Evolutionary conservation across 2,329 filamentous ascomycete species (phyloP).

Genomic region (Teratosphaeria viscida): DNA sequence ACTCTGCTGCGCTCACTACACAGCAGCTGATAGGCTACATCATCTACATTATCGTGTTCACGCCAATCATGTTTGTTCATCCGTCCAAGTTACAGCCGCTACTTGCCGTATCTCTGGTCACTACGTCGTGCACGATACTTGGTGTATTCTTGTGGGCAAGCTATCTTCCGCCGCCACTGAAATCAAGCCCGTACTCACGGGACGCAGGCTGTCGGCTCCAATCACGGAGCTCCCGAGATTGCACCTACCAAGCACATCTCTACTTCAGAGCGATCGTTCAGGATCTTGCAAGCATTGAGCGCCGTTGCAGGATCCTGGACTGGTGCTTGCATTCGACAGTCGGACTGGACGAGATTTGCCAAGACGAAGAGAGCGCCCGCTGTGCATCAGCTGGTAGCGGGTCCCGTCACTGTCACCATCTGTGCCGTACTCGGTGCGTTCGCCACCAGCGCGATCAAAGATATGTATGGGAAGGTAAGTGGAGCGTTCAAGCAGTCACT

Average conservation of each 20-base stretch:
- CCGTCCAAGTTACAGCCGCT: slow-evolving; percentile 5
- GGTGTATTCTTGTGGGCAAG: neutral
- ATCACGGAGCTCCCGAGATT: neutral
- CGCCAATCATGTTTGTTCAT: slow-evolving; percentile 5
- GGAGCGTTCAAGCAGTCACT: neutral
- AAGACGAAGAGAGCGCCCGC: slow-evolving; percentile 4
- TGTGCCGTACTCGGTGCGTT: neutral
- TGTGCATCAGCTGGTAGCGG: slow-evolving; percentile 17
- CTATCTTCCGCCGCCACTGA: neutral
- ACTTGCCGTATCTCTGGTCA: neutral
- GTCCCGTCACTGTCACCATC: slow-evolving; percentile 1
- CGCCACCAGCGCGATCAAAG: neutral
- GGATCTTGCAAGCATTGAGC: neutral
- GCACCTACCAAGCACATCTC: neutral
- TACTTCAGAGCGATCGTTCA: neutral
- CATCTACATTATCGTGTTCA: slow-evolving; percentile 8
- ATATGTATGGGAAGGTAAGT: neutral
- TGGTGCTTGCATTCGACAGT: slow-evolving; percentile 3
- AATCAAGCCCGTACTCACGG: neutral
- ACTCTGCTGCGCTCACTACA: neutral
- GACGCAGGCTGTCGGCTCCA: neutral
- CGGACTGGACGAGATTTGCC: slow-evolving; percentile 8
- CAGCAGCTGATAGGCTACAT: slow-evolving; percentile 5
- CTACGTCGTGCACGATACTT: neutral
- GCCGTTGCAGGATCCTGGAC: slow-evolving; percentile 1